Evolutionary conservation across 306 rosid genomes (phyloP).

Genomic region (Carpinus fangiana): DNA sequence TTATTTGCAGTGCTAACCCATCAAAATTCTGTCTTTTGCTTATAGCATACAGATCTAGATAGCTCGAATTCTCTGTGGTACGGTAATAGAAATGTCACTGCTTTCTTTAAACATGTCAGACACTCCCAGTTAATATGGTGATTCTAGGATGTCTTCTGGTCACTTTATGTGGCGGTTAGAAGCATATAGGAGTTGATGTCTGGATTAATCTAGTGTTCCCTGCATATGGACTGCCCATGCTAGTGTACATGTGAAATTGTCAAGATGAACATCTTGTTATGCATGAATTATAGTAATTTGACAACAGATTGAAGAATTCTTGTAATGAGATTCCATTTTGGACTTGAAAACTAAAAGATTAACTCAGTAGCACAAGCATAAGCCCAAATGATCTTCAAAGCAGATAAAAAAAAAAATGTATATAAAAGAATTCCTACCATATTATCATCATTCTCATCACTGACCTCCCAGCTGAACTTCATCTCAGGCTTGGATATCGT

Average conservation of each 20-base stretch:
- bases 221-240: background rate
- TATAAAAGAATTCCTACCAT: background rate
- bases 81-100: background rate
- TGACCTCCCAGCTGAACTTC: constrained; percentile 30
- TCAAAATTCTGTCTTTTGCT: background rate
- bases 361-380: background rate
- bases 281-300: background rate
- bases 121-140: background rate
- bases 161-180: background rate
- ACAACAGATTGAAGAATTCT: background rate
- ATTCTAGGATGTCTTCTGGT: background rate
- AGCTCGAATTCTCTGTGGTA: background rate
- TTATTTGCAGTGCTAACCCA: background rate
- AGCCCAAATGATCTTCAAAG: background rate
- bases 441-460: constrained; percentile 4
- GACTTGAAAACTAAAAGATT: background rate
- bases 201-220: background rate
- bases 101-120: background rate
- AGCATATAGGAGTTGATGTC: background rate
- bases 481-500: constrained; percentile 81
- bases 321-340: background rate
- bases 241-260: background rate
- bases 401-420: background rate
- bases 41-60: background rate
- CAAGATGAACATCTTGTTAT: background rate